These are phyloP conservation scores for Xanthoceras sorbifolium DNA, from an alignment of 345 rosid species.

Conservation along the genomic window DNA sequence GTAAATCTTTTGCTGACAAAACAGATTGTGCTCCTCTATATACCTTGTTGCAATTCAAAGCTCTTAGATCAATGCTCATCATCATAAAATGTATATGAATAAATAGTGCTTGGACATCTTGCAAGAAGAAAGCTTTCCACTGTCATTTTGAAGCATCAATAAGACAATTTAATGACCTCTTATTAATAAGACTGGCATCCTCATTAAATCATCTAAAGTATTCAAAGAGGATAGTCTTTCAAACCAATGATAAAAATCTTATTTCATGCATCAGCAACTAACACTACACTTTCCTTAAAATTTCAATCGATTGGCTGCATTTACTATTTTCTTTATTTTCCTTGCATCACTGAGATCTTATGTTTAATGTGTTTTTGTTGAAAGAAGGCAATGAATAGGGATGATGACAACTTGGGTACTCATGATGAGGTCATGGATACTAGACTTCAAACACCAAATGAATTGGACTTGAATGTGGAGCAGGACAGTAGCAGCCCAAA, in stretches of 20 bases:
- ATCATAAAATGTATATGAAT: neutral
- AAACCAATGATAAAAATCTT: neutral
- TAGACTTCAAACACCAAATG: constrained; percentile 24
- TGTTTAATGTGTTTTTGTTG: neutral
- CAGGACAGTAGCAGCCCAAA: constrained; percentile 27
- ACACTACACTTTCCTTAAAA: neutral
- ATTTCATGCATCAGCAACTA: neutral
- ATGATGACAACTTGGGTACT: constrained; percentile 18
- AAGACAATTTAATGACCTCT: neutral
- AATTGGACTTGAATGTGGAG: constrained; percentile 37
- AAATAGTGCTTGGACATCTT: neutral
- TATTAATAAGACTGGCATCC: neutral
- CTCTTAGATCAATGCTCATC: neutral
- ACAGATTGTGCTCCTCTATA: neutral
- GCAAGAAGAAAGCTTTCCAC: neutral
- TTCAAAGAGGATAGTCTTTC: neutral
- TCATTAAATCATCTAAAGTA: too few species aligned
- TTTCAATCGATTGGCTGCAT: neutral
- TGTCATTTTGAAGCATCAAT: neutral
- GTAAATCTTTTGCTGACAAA: neutral
- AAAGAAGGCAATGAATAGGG: constrained; percentile 35
- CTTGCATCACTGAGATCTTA: neutral
- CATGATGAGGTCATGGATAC: constrained; percentile 17
- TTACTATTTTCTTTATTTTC: neutral
- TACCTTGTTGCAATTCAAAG: neutral